phyloP scores from a whole-genome alignment of 176 grass and related monocot species.

The Phoenix roebelenii region DNA sequence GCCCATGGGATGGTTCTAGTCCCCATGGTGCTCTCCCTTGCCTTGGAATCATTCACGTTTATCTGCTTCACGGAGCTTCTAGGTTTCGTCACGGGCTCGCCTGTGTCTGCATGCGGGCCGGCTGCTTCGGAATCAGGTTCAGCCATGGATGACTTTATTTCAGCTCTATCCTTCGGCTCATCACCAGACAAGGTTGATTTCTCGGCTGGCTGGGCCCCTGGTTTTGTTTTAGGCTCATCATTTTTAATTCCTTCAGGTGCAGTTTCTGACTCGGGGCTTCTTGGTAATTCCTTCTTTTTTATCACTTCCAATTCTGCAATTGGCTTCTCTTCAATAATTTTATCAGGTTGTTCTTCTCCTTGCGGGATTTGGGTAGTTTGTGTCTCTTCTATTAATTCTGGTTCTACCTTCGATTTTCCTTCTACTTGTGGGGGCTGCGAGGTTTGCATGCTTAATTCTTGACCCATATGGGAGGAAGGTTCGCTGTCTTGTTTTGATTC shows the following conservation, averaged over 20 bases:
- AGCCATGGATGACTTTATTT: neutral
- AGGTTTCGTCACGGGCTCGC: neutral
- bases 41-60: neutral
- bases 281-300: neutral
- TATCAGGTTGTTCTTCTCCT: slow-evolving; percentile 12
- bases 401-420: too few relatives aligned
- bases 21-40: neutral
- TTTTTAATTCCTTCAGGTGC: neutral
- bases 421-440: too few relatives aligned
- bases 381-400: too few relatives aligned
- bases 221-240: neutral
- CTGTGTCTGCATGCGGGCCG: too few relatives aligned
- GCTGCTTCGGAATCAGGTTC: neutral
- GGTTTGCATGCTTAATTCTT: too few relatives aligned
- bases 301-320: neutral
- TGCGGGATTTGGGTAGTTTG: neutral
- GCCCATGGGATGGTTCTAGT: neutral
- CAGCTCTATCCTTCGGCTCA: neutral
- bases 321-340: slow-evolving; percentile 13
- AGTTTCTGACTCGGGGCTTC: neutral
- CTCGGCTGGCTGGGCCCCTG: neutral
- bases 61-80: neutral
- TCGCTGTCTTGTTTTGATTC: neutral
- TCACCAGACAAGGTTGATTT: too few relatives aligned
- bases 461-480: too few relatives aligned